Evolutionary conservation across 1,284 basidiomycete species (phyloP).

Genomic region (Cutaneotrichosporon cavernicola): DNA sequence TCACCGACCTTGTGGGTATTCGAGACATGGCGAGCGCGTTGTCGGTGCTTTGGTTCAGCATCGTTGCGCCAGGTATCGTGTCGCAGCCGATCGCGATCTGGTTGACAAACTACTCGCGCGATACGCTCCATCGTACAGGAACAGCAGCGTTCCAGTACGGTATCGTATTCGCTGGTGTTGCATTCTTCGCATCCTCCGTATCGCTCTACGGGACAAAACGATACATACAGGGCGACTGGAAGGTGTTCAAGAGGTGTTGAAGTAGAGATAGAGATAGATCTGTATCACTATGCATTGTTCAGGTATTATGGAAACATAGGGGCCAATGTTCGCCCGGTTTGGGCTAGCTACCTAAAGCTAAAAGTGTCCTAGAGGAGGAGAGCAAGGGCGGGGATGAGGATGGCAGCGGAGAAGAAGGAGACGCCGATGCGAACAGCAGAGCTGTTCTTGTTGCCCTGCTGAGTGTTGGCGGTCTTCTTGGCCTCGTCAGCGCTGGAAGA

Average conservation of each 20-base stretch:
- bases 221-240: constrained; percentile 48
- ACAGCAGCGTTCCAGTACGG: constrained; percentile 48
- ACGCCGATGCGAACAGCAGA: neutral
- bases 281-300: constrained; percentile 4
- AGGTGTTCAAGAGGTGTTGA: constrained; percentile 28
- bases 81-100: constrained; percentile 53
- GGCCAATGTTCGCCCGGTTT: neutral
- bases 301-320: neutral
- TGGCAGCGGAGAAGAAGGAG: neutral
- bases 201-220: constrained; percentile 48
- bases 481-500: neutral
- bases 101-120: constrained; percentile 47
- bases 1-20: constrained; percentile 40
- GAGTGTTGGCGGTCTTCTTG: neutral
- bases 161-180: constrained; percentile 52
- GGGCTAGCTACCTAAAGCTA: neutral
- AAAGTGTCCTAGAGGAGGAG: neutral
- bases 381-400: neutral
- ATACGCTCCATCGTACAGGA: constrained; percentile 35
- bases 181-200: constrained; percentile 39
- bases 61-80: constrained; percentile 45
- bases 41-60: constrained; percentile 52
- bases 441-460: constrained; percentile 2
- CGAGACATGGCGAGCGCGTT: constrained; percentile 52
- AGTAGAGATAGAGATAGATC: neutral